Conservation (phyloP, 257 asterid genomes). For the Mitragyna speciosa region DNA sequence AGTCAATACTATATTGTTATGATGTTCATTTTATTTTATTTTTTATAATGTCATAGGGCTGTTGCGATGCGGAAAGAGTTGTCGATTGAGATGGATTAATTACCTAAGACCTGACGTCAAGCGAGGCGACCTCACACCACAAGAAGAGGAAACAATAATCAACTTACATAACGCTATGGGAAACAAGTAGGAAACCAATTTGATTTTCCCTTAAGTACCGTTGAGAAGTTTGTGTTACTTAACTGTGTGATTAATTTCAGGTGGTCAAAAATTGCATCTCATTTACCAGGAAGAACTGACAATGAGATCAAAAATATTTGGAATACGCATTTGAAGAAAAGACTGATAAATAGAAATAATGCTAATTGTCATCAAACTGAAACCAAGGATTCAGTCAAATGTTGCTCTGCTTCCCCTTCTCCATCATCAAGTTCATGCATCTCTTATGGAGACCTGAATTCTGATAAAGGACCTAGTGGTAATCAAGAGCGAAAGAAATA, state of each 20-base stretch:
- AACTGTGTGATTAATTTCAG: slow-evolving; percentile 22
- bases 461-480: background rate
- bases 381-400: background rate
- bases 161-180: slow-evolving; percentile 56
- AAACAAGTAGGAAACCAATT: slow-evolving; percentile 48
- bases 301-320: slow-evolving; percentile 84
- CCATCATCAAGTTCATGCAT: slow-evolving; percentile 32
- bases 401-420: slow-evolving; percentile 9
- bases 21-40: background rate
- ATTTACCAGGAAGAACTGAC: slow-evolving; percentile 77
- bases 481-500: background rate
- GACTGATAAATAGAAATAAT: slow-evolving; percentile 11
- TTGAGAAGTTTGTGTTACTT: background rate
- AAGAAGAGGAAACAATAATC: slow-evolving; percentile 64
- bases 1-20: background rate
- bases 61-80: slow-evolving; percentile 73
- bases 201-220: background rate
- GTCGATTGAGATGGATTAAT: slow-evolving; percentile 80
- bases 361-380: background rate
- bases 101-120: slow-evolving; percentile 82
- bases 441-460: slow-evolving; percentile 15
- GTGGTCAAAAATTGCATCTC: slow-evolving; percentile 81
- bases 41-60: slow-evolving; percentile 39
- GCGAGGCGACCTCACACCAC: slow-evolving; percentile 59
- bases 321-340: slow-evolving; percentile 75